Evolutionary conservation across 129 eudicot species (phyloP).

Genomic region (Helianthus tuberosus): DNA sequence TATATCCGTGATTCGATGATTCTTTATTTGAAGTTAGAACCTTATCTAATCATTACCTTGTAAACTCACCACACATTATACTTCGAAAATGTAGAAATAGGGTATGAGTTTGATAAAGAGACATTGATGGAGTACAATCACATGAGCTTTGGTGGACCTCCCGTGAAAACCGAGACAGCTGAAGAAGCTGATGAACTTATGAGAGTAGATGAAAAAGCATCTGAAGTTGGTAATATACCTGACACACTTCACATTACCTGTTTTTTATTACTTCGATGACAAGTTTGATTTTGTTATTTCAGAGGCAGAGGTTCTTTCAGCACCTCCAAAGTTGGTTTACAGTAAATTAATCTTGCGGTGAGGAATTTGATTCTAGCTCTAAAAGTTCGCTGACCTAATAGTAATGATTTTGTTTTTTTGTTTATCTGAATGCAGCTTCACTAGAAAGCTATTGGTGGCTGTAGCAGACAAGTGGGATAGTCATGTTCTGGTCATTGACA

Average conservation of each 20-base stretch:
- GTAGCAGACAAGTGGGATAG: slow-evolving; percentile 80
- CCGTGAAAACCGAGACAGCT: slow-evolving; percentile 54
- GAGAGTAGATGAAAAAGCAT: slow-evolving; percentile 50
- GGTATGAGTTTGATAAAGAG: slow-evolving; percentile 68
- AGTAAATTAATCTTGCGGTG: slow-evolving; percentile 87
- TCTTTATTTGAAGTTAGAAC: neutral
- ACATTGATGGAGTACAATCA: slow-evolving; percentile 70
- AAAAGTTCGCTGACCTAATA: neutral
- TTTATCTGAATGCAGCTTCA: slow-evolving; percentile 55
- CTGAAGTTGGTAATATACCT: slow-evolving; percentile 64
- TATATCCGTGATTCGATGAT: neutral
- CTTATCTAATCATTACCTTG: neutral
- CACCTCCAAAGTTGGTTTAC: slow-evolving; percentile 97
- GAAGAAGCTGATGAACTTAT: slow-evolving; percentile 81
- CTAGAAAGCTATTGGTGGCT: slow-evolving; percentile 86
- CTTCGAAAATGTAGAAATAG: slow-evolving; percentile 53
- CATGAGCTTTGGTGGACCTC: slow-evolving; percentile 96
- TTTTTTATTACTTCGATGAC: slow-evolving; percentile 8
- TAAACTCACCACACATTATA: slow-evolving; percentile 6
- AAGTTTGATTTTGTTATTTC: slow-evolving; percentile 29
- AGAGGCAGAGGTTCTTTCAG: slow-evolving; percentile 96
- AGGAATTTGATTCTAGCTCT: slow-evolving; percentile 20
- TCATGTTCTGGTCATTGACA: slow-evolving; percentile 78
- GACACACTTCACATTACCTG: slow-evolving; percentile 1
- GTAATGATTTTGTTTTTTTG: slow-evolving; percentile 7